Evolutionary conservation across 108 stramenopile genomes (phyloP).

Genomic region (Cyclotella kingstonii): DNA sequence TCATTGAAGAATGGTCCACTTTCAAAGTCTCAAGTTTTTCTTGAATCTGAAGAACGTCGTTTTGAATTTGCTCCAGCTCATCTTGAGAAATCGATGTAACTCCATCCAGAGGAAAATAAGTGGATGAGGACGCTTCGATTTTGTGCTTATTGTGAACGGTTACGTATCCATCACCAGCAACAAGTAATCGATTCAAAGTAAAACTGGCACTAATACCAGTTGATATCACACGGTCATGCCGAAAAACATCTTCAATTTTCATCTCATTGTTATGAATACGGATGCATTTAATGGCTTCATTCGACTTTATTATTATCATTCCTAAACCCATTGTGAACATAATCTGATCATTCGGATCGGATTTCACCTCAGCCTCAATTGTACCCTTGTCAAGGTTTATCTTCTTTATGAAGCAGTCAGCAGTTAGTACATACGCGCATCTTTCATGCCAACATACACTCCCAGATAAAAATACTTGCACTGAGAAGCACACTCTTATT

Average conservation of each 20-base stretch:
- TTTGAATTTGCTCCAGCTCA: neutral
- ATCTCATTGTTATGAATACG: neutral
- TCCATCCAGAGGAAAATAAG: conserved; percentile 1
- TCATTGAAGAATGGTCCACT: neutral
- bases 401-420: conserved; percentile 5
- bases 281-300: neutral
- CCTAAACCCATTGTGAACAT: neutral
- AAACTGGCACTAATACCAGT: neutral
- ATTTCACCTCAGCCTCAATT: neutral
- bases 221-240: neutral
- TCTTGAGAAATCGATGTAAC: neutral
- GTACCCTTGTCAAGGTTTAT: neutral
- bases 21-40: neutral
- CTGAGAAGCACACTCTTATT: neutral
- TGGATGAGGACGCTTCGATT: neutral
- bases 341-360: neutral
- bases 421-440: neutral
- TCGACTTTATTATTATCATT: neutral
- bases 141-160: neutral
- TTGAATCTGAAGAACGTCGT: neutral
- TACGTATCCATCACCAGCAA: neutral
- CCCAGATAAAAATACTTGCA: neutral
- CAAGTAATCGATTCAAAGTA: neutral
- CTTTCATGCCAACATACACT: neutral
- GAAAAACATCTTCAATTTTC: neutral